Base-by-base conservation (phyloP, 169 alveolate genomes). In the Plasmodium vivax region DNA sequence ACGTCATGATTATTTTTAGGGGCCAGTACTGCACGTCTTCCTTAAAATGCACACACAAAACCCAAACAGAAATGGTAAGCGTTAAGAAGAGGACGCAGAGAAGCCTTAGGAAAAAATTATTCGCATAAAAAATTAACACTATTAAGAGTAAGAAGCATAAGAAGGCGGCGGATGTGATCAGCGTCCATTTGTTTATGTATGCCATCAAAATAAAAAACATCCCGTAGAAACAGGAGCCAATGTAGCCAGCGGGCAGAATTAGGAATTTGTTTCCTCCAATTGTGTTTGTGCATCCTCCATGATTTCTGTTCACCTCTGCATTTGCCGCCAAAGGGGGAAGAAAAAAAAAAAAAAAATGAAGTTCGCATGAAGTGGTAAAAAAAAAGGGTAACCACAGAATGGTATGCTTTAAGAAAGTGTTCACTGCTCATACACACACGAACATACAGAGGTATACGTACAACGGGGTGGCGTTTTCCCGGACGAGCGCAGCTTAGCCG, bases 221-320 rank as follows among this genome's bases (percentile, higher is more conserved):
- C 41, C 97, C 97, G 94, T 96, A 96, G 58, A 96, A 77, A 54
- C 97, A 96, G 47, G 96, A 94, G 0, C 97, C 97, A 14, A 96
- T 36, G 72, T 96, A 96, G 32, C 97, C 97, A 12, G 97, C 97
- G n/a, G 97, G 96, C 34, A 96, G 80, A 58, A 96, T 96, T 36
- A 96, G 16, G 81, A 81, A 92, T 62, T 58, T 58, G 71, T 75
- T 71, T 58, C 97, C 97, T 12, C 97, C 97, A 9, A 92, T 84
- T 54, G 97, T 96, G 71, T 74, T 83, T 90, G 97, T 96, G 14
- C 92, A 93, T 1, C 97, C 97, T 23, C 97, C 97, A 80, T 94
- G 96, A 68, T 96, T 85, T 54, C 92, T 85, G 90, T 96, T 77
- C 47, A 96, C 97, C 93, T 96, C 97, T 95, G 93, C 77, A 85